These are phyloP conservation scores for Kazachstania martiniae DNA, from an alignment of 805 yeast genomes.

Conservation along the genomic window DNA sequence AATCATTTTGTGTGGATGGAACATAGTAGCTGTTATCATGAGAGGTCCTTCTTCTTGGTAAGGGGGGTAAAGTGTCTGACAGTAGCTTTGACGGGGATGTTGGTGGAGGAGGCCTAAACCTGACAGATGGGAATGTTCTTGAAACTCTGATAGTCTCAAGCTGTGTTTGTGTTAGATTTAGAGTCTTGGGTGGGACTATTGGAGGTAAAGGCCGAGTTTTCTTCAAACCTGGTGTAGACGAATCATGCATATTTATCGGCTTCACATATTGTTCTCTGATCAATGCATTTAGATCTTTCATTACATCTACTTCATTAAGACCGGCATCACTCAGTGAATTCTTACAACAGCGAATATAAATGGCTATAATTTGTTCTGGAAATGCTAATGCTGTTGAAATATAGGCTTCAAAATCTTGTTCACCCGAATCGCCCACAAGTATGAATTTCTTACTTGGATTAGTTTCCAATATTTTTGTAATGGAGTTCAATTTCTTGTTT, in stretches of 20 bases:
- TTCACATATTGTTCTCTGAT: constrained; percentile 6
- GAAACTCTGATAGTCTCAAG: constrained; percentile 6
- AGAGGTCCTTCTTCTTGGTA: constrained; percentile 1
- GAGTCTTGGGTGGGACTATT: constrained; percentile 14
- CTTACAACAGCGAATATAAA: constrained; percentile 70
- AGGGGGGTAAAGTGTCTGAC: constrained; percentile 1
- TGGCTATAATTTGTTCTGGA: constrained; percentile 59
- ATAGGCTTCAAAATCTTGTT: constrained; percentile 88
- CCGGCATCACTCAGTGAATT: constrained; percentile 53
- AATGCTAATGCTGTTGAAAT: constrained; percentile 48
- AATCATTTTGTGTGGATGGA: constrained; percentile 24
- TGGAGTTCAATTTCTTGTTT: constrained; percentile 61
- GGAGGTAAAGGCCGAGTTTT: constrained; percentile 14
- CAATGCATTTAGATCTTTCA: constrained; percentile 23
- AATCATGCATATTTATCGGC: not conserved
- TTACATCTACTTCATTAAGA: constrained; percentile 19
- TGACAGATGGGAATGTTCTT: not conserved
- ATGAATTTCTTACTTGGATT: constrained; percentile 72
- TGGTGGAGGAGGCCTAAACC: constrained; percentile 19
- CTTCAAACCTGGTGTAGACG: not conserved
- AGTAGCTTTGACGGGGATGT: constrained; percentile 11
- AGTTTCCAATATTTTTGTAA: constrained; percentile 54
- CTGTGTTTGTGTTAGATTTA: constrained; percentile 11
- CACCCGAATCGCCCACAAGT: constrained; percentile 92
- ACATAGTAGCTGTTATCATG: constrained; percentile 6